Base-by-base conservation (phyloP, 2,329 filamentous ascomycete species). In the Piedraia hortae region DNA sequence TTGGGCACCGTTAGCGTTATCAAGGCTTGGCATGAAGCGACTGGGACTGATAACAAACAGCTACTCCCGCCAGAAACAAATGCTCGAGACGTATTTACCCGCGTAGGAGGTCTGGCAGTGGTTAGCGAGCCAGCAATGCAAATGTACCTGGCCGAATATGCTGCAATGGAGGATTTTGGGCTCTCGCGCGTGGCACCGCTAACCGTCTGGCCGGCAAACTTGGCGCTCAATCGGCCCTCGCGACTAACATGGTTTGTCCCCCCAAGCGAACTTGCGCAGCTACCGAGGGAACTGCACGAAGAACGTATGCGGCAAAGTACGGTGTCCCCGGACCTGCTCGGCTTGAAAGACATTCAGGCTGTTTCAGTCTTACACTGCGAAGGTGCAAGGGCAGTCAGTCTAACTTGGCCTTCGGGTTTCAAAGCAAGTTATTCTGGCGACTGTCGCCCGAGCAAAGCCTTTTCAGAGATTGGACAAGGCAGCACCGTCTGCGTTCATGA, bases 391-490 rank as follows among this genome's bases (percentile, higher is more conserved):
- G 85, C 71, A 1, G 62, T 71, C 2, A 66, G 68, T 10, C 51
- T 93, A 11, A 73, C 72, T 6, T 82, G 82, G 44, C 61, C 70
- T 0, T 62, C 63, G 1, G 70, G 65, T 10, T 71, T 97, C 42
- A 85, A 82, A 41, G 56, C 90, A 26, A 75, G 77, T 20, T 97
- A 90, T 48, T 89, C 75, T 4, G 85, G 85, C 25, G 85, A 97
- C 50, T 93, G 82, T 42, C 62, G 85, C 4, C 85, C 85, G 0
- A 75, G 63, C 3, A 36, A 48, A 2, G 39, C 48, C 0, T 91
- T 97, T 38, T 62, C 64, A 0, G 33, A 45, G 7, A 70, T 82
- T 22, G 88, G 74, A 20, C 49, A 51, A 20, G 66, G 65, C 29
- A 67, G 71, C 2, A 89, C 82, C 8, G 57, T 97, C 4, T 61